phyloP scores from a whole-genome alignment of 2,329 filamentous ascomycete genomes.

The Diaporthe longicolla region DNA sequence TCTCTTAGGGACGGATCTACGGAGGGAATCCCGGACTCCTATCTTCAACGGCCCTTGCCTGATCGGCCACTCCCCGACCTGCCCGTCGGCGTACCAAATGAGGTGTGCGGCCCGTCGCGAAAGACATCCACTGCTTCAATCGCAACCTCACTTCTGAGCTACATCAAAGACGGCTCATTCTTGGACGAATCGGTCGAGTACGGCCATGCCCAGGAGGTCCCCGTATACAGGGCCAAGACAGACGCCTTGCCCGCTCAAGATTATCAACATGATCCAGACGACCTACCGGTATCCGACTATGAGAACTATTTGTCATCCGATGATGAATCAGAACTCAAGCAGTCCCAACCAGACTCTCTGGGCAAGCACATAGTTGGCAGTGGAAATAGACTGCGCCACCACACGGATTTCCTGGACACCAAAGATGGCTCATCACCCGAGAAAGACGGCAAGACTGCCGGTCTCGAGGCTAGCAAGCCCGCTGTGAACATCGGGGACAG shows the following conservation, averaged over 20 bases:
- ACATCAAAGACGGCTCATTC: slow-evolving; percentile 38
- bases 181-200: slow-evolving; percentile 40
- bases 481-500: not conserved
- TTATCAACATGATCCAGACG: not conserved
- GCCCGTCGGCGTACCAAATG: slow-evolving; percentile 24
- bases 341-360: not conserved
- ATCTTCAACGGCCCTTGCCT: slow-evolving; percentile 50
- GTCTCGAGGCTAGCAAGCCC: not conserved
- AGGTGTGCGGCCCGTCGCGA: slow-evolving; percentile 37
- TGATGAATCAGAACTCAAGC: not conserved
- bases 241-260: not conserved
- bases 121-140: slow-evolving; percentile 42
- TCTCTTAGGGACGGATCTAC: slow-evolving; percentile 45
- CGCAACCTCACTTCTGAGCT: slow-evolving; percentile 40
- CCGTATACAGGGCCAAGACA: slow-evolving; percentile 24
- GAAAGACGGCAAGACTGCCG: not conserved
- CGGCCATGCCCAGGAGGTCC: slow-evolving; percentile 38
- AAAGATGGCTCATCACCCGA: not conserved
- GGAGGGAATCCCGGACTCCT: slow-evolving; percentile 43
- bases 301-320: slow-evolving; percentile 9
- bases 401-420: not conserved
- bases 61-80: slow-evolving; percentile 46
- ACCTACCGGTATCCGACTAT: slow-evolving; percentile 36
- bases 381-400: slow-evolving; percentile 2
- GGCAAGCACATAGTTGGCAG: slow-evolving; percentile 8